Conservation (phyloP, 257 asterid genomes). For the Fraxinus quadrangulata region DNA sequence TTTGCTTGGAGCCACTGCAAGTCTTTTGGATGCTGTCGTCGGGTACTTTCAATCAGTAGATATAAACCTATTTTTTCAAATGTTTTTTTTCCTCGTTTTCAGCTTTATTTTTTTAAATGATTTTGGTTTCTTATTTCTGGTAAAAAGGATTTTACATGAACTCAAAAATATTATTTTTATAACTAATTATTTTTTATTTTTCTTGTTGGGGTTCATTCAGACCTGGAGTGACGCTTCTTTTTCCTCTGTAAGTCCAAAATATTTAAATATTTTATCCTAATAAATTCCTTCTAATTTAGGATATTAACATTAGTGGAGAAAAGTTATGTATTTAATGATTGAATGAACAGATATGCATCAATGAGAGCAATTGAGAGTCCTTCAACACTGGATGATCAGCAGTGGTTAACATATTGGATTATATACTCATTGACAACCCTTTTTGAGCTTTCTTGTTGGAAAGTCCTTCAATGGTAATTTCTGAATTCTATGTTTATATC, state of each 20-base stretch:
- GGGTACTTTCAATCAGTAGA: conserved; percentile 30
- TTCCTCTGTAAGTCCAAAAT: conserved; percentile 72
- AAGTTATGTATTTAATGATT: conserved; percentile 29
- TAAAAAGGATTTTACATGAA: no score
- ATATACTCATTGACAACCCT: conserved; percentile 75
- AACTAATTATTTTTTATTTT: conserved; percentile 16
- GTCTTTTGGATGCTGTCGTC: conserved; percentile 38
- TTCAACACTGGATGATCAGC: conserved; percentile 80
- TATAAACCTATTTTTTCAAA: not conserved
- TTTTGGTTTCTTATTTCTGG: no score
- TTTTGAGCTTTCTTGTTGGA: conserved; percentile 78
- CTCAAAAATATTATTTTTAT: not conserved
- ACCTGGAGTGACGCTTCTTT: conserved; percentile 85
- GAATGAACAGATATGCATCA: conserved; percentile 71
- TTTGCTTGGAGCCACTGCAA: conserved; percentile 36
- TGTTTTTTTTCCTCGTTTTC: not conserved
- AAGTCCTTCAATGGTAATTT: conserved; percentile 74
- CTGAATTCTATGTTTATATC: conserved; percentile 30
- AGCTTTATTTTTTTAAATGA: not conserved
- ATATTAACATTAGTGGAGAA: conserved; percentile 13
- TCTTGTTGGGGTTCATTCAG: conserved; percentile 35
- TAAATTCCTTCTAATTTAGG: conserved; percentile 29
- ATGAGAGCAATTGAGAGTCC: conserved; percentile 80
- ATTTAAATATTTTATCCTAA: conserved; percentile 3
- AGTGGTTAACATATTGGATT: conserved; percentile 95